Evolutionary conservation across 768 basidiomycete genomes (phyloP).

Genomic region (Pisolithus albus): DNA sequence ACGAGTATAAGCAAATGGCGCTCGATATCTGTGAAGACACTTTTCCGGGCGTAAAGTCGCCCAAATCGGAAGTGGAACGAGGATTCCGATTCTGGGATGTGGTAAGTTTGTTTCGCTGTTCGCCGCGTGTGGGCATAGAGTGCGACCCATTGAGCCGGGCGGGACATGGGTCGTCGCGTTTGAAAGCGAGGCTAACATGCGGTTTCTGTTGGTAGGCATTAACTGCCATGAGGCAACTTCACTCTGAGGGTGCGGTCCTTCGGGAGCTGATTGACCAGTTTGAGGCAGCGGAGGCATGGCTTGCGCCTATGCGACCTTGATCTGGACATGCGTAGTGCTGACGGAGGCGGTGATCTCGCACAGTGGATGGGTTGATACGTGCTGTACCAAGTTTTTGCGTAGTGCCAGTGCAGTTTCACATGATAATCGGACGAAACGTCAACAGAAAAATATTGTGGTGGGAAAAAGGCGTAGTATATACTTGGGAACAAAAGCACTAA

Average conservation of each 20-base stretch:
- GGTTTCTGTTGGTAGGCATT: slow-evolving; percentile 48
- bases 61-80: slow-evolving; percentile 84
- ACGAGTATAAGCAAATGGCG: slow-evolving; percentile 78
- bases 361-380: no score
- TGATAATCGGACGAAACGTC: not conserved
- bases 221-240: slow-evolving; percentile 83
- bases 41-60: slow-evolving; percentile 85
- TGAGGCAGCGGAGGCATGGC: slow-evolving; percentile 91
- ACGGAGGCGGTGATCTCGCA: no score
- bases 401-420: no score
- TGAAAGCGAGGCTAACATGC: slow-evolving; percentile 22
- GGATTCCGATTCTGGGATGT: slow-evolving; percentile 99
- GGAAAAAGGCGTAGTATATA: not conserved
- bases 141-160: slow-evolving; percentile 3
- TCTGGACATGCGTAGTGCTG: slow-evolving; percentile 1
- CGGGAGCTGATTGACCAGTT: slow-evolving; percentile 92
- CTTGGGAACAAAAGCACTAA: not conserved
- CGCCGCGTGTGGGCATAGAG: not conserved
- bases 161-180: not conserved
- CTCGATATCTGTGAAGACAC: slow-evolving; percentile 91
- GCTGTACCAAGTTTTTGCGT: no score
- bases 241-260: slow-evolving; percentile 73
- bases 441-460: not conserved
- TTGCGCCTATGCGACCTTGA: slow-evolving; percentile 86
- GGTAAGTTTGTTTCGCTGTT: slow-evolving; percentile 45